Evolutionary conservation across 441 rosid genomes (phyloP).

Genomic region (Syzygium syzygioides): DNA sequence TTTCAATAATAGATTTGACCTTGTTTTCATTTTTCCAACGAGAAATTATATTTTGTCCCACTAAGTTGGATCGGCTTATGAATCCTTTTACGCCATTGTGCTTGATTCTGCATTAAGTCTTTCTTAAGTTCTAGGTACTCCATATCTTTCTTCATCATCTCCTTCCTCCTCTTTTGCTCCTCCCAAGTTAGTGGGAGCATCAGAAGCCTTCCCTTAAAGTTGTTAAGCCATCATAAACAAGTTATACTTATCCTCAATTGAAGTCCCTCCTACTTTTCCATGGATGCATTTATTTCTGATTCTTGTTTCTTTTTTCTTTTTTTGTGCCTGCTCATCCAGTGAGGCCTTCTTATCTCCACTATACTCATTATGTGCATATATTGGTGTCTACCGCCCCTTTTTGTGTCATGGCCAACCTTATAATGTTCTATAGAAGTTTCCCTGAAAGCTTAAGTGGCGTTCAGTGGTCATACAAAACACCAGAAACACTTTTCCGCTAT

Average conservation of each 20-base stretch:
- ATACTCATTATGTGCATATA: not conserved
- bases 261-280: not conserved
- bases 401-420: not conserved
- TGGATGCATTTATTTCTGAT: not conserved
- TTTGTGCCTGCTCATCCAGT: not conserved
- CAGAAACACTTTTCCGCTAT: not conserved
- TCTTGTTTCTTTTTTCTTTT: not conserved
- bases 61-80: not conserved
- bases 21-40: constrained; percentile 1
- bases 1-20: not conserved
- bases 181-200: not conserved
- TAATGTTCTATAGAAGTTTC: not conserved
- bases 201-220: not conserved
- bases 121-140: not conserved
- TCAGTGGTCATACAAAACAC: not conserved
- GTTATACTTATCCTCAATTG: not conserved
- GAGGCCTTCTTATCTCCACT: not conserved
- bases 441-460: not conserved
- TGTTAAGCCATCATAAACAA: not conserved
- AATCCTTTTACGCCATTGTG: not conserved
- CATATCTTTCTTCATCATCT: not conserved
- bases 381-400: not conserved
- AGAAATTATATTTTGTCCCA: not conserved
- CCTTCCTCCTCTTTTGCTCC: not conserved
- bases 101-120: not conserved